These are phyloP conservation scores for Stagonosporopsis tanaceti DNA, from an alignment of 2,329 filamentous ascomycete genomes.

Conservation along the genomic window DNA sequence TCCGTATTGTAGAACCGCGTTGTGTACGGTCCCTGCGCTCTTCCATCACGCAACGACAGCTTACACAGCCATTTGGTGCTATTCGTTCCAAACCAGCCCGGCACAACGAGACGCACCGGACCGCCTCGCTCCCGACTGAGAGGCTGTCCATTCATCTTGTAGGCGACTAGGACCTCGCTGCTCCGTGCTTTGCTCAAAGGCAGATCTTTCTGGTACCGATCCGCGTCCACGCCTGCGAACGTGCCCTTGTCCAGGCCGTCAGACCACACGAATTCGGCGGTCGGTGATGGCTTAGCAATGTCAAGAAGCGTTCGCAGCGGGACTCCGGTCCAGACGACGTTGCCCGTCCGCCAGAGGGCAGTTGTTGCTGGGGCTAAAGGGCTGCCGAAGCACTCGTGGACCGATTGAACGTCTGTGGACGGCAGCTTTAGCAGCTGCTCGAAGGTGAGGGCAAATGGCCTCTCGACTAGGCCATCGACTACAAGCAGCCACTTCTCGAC, in stretches of 20 bases:
- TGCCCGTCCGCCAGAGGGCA: slow-evolving; percentile 45
- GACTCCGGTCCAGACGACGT: slow-evolving; percentile 49
- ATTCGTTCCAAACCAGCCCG: slow-evolving; percentile 46
- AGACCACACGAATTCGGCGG: slow-evolving; percentile 38
- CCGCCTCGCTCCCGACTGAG: slow-evolving; percentile 36
- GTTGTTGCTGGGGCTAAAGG: slow-evolving; percentile 40
- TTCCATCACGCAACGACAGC: slow-evolving; percentile 24
- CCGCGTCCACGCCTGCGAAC: slow-evolving; percentile 33
- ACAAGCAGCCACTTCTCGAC: slow-evolving; percentile 37
- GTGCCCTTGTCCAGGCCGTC: slow-evolving; percentile 40
- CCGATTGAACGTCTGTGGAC: slow-evolving; percentile 33
- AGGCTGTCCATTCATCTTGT: slow-evolving; percentile 34
- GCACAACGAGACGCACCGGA: slow-evolving; percentile 42
- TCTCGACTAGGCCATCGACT: slow-evolving; percentile 42
- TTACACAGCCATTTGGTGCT: slow-evolving; percentile 44
- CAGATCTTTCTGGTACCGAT: slow-evolving; percentile 46
- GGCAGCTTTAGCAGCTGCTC: slow-evolving; percentile 38
- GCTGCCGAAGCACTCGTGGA: slow-evolving; percentile 51
- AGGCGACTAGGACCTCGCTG: slow-evolving; percentile 40
- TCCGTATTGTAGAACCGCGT: slow-evolving; percentile 40
- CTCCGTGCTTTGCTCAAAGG: slow-evolving; percentile 35
- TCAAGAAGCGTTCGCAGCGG: slow-evolving; percentile 32
- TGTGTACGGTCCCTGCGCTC: slow-evolving; percentile 37
- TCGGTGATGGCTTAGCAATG: slow-evolving; percentile 22
- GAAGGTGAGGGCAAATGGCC: slow-evolving; percentile 37